Conservation (phyloP, 306 rosid species). For the Fragaria vesca region DNA sequence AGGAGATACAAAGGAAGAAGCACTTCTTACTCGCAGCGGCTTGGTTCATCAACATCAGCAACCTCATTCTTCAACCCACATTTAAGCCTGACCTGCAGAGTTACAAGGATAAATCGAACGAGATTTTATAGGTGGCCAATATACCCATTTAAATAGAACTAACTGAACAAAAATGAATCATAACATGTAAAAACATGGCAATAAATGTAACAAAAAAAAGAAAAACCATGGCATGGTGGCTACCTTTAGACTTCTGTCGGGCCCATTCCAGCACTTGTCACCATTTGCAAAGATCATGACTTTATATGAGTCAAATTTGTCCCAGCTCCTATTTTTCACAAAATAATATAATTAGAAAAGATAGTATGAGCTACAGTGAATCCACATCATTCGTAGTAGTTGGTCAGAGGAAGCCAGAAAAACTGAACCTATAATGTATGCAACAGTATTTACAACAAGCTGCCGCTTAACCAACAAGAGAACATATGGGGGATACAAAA, state of each 20-base stretch:
- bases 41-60: constrained; percentile 93
- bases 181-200: background rate
- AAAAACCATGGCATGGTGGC: constrained; percentile 5
- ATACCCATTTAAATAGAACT: background rate
- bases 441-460: background rate
- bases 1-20: constrained; percentile 16
- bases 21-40: constrained; percentile 91
- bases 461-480: background rate
- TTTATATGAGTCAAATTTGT: constrained; percentile 82
- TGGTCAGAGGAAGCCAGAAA: background rate
- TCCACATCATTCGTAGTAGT: background rate
- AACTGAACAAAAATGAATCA: background rate
- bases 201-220: background rate
- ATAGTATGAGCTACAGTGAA: background rate
- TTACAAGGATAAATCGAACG: background rate
- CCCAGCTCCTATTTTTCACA: constrained; percentile 68
- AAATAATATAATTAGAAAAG: background rate
- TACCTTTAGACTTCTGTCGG: constrained; percentile 98
- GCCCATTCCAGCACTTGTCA: constrained; percentile 98
- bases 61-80: constrained; percentile 88
- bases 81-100: constrained; percentile 71
- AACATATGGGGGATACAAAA: background rate
- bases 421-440: background rate
- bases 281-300: constrained; percentile 82
- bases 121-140: background rate